Evolutionary conservation across 169 alveolate genomes (phyloP).

Genomic region (Plasmodium malariae): DNA sequence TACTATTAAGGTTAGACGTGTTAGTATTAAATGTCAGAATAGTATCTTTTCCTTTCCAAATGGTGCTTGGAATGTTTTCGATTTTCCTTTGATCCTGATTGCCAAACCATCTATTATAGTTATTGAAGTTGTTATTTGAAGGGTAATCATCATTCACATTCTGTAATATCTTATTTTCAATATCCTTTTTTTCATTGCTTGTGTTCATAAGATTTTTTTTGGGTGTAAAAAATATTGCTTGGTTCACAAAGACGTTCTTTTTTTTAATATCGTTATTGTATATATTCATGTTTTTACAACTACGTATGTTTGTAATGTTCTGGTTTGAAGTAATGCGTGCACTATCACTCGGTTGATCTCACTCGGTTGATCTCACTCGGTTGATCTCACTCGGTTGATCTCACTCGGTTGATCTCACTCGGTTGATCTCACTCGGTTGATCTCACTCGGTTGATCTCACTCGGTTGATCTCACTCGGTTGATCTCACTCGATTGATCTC

Average conservation of each 20-base stretch:
- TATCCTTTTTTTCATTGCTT: slow-evolving; percentile 71
- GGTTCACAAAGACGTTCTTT: slow-evolving; percentile 10
- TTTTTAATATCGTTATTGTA: slow-evolving; percentile 14
- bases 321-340: no score
- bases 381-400: no score
- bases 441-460: no score
- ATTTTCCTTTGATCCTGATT: not conserved
- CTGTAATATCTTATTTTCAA: slow-evolving; percentile 17
- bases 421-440: no score
- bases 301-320: no score
- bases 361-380: no score
- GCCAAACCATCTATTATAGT: not conserved
- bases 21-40: not conserved
- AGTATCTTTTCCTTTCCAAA: slow-evolving; percentile 13
- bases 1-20: not conserved
- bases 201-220: slow-evolving; percentile 28
- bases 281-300: slow-evolving; percentile 18
- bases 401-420: no score
- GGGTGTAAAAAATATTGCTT: slow-evolving; percentile 60
- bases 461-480: no score
- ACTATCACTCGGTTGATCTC: no score
- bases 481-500: no score
- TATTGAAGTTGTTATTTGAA: slow-evolving; percentile 1
- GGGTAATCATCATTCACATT: slow-evolving; percentile 24
- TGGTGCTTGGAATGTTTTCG: not conserved